Base-by-base conservation (phyloP, 2,329 filamentous ascomycete genomes). In the Penicillium sp. region DNA sequence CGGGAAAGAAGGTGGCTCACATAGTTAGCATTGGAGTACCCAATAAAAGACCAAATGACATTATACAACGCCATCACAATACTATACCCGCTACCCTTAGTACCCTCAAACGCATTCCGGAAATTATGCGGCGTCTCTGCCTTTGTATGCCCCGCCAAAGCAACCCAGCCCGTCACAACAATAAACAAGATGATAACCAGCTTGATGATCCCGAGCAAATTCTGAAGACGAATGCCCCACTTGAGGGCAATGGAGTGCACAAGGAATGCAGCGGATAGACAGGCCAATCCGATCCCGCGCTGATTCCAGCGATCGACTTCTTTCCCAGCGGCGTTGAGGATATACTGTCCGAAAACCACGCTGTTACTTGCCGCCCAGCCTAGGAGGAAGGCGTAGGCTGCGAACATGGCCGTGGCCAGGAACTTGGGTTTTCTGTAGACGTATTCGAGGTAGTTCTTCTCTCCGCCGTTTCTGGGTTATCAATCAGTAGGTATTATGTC, bases 21-120 rank as follows among this genome's bases (percentile, higher is more conserved):
- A 71, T 88, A 88, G 74, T 88, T 88, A 0, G 85, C 84, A 68
- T 88, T 88, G 6, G 81, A 79, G 64, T 83, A 88, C 2, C 86
- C 86, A 4, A 80, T 76, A 55, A 87, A 88, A 0, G 84, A 84
- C 70, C 86, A 88, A 34, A 85, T 82, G 56, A 88, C 85, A 58
- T 83, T 87, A 61, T 86, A 84, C 39, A 89, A 69, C 0, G 86
- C 85, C 58, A 81, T 86, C 1, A 85, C 83, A n/a, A 87, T 73
- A 28, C 82, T 82, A 59, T 78, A 77, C 6, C 72, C 73, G 59
- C 69, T 75, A 15, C 70, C 69, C 10, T 69, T 68, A 11, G 70
- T 75, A 11, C 75, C 77, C 45, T 75, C 74, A 58, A 78, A 78
- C 2, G 76, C 74, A 62, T 75, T 71, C 8, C 52, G 63, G 60